Conservation (phyloP, 1,284 basidiomycete genomes). For the Malassezia arunalokei region DNA sequence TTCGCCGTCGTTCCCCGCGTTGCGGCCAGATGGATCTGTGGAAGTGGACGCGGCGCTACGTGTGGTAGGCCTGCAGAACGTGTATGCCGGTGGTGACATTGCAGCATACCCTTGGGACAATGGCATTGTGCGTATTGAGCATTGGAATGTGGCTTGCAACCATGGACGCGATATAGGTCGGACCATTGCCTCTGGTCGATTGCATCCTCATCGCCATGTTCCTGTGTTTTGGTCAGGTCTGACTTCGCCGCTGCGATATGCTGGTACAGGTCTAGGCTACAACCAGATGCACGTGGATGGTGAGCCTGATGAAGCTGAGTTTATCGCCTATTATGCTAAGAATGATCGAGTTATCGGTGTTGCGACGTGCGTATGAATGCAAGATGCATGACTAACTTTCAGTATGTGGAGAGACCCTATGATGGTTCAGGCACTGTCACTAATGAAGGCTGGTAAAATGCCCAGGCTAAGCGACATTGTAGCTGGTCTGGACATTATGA, state of each 20-base stretch:
- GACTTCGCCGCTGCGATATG: conserved; percentile 69
- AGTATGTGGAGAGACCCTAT: conserved; percentile 73
- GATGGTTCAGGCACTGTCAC: conserved; percentile 66
- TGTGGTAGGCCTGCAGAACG: conserved; percentile 54
- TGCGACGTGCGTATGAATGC: conserved; percentile 52
- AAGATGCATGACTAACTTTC: not conserved
- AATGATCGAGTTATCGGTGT: conserved; percentile 67
- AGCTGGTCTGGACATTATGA: conserved; percentile 47
- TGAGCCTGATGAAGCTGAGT: conserved; percentile 57
- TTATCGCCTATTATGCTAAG: conserved; percentile 65
- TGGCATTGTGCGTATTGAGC: conserved; percentile 61
- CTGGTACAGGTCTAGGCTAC: conserved; percentile 58
- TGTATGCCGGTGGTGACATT: conserved; percentile 85
- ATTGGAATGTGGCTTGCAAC: conserved; percentile 82
- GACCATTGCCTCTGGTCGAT: conserved; percentile 40
- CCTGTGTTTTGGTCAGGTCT: conserved; percentile 73
- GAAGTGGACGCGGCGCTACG: conserved; percentile 67
- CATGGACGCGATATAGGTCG: conserved; percentile 72
- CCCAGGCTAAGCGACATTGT: conserved; percentile 64
- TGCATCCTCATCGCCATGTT: conserved; percentile 57
- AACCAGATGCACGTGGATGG: conserved; percentile 70
- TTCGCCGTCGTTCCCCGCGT: conserved; percentile 52
- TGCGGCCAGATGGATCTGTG: conserved; percentile 58
- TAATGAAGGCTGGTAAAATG: conserved; percentile 68
- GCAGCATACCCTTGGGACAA: conserved; percentile 63